Conservation (phyloP, 495 filamentous ascomycete species). For the Hypomontagnella monticulosa region DNA sequence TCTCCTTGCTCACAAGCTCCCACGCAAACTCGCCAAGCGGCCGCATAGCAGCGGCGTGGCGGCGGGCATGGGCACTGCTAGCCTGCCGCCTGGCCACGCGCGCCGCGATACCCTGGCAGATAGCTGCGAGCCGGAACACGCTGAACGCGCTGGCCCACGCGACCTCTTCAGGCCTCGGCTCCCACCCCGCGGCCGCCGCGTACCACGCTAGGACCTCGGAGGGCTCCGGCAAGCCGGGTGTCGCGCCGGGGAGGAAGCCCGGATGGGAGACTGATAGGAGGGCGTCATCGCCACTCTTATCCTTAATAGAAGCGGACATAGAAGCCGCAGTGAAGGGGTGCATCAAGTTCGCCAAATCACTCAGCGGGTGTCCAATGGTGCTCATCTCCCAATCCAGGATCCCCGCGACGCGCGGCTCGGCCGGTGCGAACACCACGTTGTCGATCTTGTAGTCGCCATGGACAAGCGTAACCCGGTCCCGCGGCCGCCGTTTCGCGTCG, state of each 20-base stretch:
- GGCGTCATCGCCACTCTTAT: slow-evolving; percentile 4
- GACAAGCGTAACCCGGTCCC: slow-evolving; percentile 79
- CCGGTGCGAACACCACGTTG: slow-evolving; percentile 93
- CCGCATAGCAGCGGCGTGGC: slow-evolving; percentile 71
- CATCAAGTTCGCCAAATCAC: slow-evolving; percentile 83
- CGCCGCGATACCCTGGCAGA: slow-evolving; percentile 95
- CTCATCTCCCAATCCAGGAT: slow-evolving; percentile 98
- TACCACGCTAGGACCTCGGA: slow-evolving; percentile 82
- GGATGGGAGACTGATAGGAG: slow-evolving; percentile 49
- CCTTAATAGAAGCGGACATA: slow-evolving; percentile 14
- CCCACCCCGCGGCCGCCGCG: slow-evolving; percentile 73
- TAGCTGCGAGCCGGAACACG: slow-evolving; percentile 72
- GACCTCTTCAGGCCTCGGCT: slow-evolving; percentile 70
- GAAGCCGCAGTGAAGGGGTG: slow-evolving; percentile 66
- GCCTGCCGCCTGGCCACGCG: slow-evolving; percentile 86
- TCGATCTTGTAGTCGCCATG: slow-evolving; percentile 99
- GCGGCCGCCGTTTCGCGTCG: slow-evolving; percentile 73
- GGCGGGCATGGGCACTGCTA: slow-evolving; percentile 80
- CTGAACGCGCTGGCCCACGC: slow-evolving; percentile 73
- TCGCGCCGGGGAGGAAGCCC: slow-evolving; percentile 67
- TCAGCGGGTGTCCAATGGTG: slow-evolving; percentile 92
- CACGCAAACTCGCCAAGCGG: slow-evolving; percentile 80
- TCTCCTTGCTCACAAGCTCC: slow-evolving; percentile 59
- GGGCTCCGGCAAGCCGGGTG: slow-evolving; percentile 77
- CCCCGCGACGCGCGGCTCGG: slow-evolving; percentile 87